Evolutionary conservation across 1,284 basidiomycete genomes (phyloP).

Genomic region (Fomitopsis schrenkii): DNA sequence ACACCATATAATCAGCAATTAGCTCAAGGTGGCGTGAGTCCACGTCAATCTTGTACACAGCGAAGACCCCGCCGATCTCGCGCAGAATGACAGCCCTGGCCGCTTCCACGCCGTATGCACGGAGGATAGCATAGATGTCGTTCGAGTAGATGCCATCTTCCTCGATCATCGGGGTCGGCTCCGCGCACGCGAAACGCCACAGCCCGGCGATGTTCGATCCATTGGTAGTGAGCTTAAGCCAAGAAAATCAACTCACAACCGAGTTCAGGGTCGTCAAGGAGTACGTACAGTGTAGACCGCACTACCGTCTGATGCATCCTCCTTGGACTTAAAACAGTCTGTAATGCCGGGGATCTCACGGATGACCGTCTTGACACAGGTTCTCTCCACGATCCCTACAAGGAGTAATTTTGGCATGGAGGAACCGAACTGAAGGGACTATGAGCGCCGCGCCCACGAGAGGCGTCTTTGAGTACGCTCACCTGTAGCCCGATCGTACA

Average conservation of each 20-base stretch:
- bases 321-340: conserved; percentile 75
- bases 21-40: conserved; percentile 93
- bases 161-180: conserved; percentile 70
- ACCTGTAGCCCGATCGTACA: conserved; percentile 85
- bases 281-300: conserved; percentile 44
- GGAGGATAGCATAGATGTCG: conserved; percentile 91
- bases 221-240: conserved; percentile 69
- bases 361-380: conserved; percentile 79
- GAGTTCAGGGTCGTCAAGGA: not conserved
- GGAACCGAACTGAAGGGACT: conserved; percentile 48
- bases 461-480: conserved; percentile 20
- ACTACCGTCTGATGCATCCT: conserved; percentile 47
- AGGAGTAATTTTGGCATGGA: conserved; percentile 87
- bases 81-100: conserved; percentile 89
- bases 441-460: conserved; percentile 7
- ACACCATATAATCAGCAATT: conserved; percentile 98
- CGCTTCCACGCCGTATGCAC: conserved; percentile 97
- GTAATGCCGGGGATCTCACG: conserved; percentile 86
- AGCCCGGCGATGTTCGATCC: conserved; percentile 92
- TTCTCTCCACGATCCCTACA: conserved; percentile 86
- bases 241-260: not conserved
- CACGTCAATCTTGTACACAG: conserved; percentile 97
- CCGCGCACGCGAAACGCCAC: conserved; percentile 79
- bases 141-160: conserved; percentile 89
- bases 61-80: conserved; percentile 92